Conservation (phyloP, 805 yeast genomes). For the Cyberlindnera galapagoensis region DNA sequence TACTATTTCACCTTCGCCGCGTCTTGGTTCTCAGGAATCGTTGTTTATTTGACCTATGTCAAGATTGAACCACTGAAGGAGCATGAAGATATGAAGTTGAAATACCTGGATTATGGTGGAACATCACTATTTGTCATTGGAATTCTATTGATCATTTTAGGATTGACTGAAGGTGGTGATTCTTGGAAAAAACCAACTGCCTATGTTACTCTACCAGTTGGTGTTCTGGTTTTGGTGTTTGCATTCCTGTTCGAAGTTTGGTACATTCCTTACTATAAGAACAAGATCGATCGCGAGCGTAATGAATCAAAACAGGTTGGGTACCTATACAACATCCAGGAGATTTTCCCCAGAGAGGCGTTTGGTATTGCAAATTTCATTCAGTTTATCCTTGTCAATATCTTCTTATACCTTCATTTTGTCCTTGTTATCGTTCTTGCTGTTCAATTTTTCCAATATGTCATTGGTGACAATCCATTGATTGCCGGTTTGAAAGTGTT, state of each 20-base stretch:
- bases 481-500: constrained; percentile 31
- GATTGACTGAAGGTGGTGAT: constrained; percentile 40
- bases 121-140: constrained; percentile 29
- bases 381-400: constrained; percentile 18
- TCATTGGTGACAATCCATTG: constrained; percentile 26
- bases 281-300: constrained; percentile 6
- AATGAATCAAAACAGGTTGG: constrained; percentile 2
- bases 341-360: constrained; percentile 26
- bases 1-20: constrained; percentile 34
- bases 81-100: constrained; percentile 13
- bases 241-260: constrained; percentile 28
- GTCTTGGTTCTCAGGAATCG: constrained; percentile 15
- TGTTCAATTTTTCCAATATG: constrained; percentile 23
- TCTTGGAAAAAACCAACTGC: constrained; percentile 35
- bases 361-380: constrained; percentile 24
- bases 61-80: constrained; percentile 25
- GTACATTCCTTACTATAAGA: constrained; percentile 15
- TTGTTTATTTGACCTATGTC: constrained; percentile 25
- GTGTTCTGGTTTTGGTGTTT: constrained; percentile 25
- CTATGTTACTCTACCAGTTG: constrained; percentile 36
- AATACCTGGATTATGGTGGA: constrained; percentile 32
- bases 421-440: constrained; percentile 18
- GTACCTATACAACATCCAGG: constrained; percentile 14
- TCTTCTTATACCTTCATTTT: constrained; percentile 17
- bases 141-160: constrained; percentile 32